Conservation (phyloP, 2,329 filamentous ascomycete genomes). For the Ophiostoma sp. region DNA sequence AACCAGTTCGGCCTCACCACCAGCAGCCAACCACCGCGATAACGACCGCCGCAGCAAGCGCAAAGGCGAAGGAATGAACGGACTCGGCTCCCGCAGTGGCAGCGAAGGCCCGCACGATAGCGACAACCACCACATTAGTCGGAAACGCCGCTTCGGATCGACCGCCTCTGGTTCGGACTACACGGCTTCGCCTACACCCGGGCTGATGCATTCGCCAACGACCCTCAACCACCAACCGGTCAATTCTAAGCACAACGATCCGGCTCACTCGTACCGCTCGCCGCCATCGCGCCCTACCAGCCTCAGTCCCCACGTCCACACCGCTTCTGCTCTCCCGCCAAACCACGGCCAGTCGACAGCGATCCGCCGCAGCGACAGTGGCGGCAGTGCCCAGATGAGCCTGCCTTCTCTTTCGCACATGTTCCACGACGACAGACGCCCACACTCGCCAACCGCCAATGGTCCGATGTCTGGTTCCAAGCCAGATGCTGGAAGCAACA, state of each 20-base stretch:
- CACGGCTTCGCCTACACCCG: conserved; percentile 42
- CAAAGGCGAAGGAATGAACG: conserved; percentile 30
- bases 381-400: conserved; percentile 36
- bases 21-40: conserved; percentile 44
- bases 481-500: conserved; percentile 14
- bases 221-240: conserved; percentile 31
- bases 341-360: conserved; percentile 12
- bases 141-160: conserved; percentile 52
- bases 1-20: conserved; percentile 35
- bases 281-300: conserved; percentile 31
- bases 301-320: conserved; percentile 31
- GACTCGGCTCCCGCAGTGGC: conserved; percentile 45
- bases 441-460: conserved; percentile 28
- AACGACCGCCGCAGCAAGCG: conserved; percentile 26
- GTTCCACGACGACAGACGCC: conserved; percentile 46
- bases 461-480: conserved; percentile 28
- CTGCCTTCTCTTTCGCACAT: conserved; percentile 52
- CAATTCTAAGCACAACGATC: conserved; percentile 37
- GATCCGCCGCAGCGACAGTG: conserved; percentile 29
- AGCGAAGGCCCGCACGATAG: conserved; percentile 43
- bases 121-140: conserved; percentile 30
- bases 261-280: conserved; percentile 33
- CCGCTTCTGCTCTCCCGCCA: conserved; percentile 6
- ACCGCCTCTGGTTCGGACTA: conserved; percentile 48
- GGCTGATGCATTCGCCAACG: conserved; percentile 45